A percentile compares a stretch with the other conserved stretches of the same genome.
Evolutionary conservation across 768 basidiomycete genomes (phyloP).

Genomic region (Roridomyces roridus): DNA sequence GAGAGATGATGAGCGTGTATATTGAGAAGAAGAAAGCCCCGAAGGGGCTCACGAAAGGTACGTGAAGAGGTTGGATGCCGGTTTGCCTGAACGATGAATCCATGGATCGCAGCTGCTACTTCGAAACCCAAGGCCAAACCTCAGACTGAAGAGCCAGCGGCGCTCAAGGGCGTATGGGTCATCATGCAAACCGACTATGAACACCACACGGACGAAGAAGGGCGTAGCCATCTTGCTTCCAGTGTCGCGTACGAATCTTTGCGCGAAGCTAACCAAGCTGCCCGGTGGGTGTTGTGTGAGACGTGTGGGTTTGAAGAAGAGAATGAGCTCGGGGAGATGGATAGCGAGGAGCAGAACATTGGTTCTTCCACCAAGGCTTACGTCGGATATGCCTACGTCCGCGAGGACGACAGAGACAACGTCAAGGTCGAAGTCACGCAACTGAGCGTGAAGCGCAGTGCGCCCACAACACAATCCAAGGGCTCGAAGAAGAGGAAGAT

Average conservation of each 20-base stretch:
- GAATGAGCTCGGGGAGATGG: not conserved
- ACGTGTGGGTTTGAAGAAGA: not conserved
- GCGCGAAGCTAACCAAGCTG: not conserved
- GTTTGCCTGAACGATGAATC: no score
- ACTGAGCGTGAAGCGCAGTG: not conserved
- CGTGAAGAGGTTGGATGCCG: not conserved
- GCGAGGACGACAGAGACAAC: not conserved
- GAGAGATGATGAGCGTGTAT: slow-evolving; percentile 1
- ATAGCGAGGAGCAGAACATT: not conserved
- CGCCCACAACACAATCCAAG: not conserved
- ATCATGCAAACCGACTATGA: slow-evolving; percentile 6
- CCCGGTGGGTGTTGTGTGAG: not conserved
- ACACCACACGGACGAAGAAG: slow-evolving; percentile 8
- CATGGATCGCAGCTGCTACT: no score
- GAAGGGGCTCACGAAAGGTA: not conserved
- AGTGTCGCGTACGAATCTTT: not conserved
- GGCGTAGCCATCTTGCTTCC: not conserved
- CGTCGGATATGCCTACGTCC: not conserved
- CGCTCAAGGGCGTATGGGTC: not conserved
- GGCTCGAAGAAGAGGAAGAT: not conserved
- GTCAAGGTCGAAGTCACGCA: slow-evolving; percentile 1
- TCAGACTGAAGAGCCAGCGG: no score
- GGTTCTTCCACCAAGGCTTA: not conserved
- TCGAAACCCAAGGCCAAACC: no score
- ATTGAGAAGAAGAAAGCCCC: not conserved